Evolutionary conservation across 2,329 filamentous ascomycete genomes (phyloP).

Genomic region (Neopestalotiopsis rosae): DNA sequence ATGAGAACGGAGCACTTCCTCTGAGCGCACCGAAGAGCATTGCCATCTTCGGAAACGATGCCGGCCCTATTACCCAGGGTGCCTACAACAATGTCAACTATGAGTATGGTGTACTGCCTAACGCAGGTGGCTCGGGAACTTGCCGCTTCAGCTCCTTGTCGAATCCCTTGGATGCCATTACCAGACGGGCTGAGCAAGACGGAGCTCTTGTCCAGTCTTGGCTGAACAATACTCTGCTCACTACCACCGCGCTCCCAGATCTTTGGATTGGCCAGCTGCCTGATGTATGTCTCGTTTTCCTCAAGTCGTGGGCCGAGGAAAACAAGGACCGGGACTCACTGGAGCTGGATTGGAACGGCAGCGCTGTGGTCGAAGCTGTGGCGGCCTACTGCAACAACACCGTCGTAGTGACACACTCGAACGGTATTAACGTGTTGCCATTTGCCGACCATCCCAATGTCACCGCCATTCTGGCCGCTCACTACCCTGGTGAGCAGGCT

Average conservation of each 20-base stretch:
- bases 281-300: conserved; percentile 70
- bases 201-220: conserved; percentile 47
- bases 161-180: conserved; percentile 61
- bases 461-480: conserved; percentile 66
- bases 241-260: conserved; percentile 43
- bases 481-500: conserved; percentile 66
- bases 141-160: conserved; percentile 59
- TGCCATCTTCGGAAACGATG: conserved; percentile 63
- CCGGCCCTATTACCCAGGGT: conserved; percentile 68
- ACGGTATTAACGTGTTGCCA: conserved; percentile 61
- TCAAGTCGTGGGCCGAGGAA: conserved; percentile 72
- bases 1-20: conserved; percentile 65
- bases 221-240: conserved; percentile 48
- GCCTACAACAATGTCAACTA: conserved; percentile 69
- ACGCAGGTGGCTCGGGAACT: conserved; percentile 65
- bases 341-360: conserved; percentile 65
- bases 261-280: conserved; percentile 56
- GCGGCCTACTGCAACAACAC: conserved; percentile 53
- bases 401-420: conserved; percentile 63
- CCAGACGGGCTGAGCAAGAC: conserved; percentile 50
- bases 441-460: conserved; percentile 64
- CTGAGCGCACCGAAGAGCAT: conserved; percentile 61
- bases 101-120: conserved; percentile 62
- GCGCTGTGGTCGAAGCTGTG: conserved; percentile 59
- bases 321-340: conserved; percentile 60